A percentile compares a stretch with the other conserved stretches of the same genome.
phyloP scores from a whole-genome alignment of 305 asterid species.

The Withania somnifera region DNA sequence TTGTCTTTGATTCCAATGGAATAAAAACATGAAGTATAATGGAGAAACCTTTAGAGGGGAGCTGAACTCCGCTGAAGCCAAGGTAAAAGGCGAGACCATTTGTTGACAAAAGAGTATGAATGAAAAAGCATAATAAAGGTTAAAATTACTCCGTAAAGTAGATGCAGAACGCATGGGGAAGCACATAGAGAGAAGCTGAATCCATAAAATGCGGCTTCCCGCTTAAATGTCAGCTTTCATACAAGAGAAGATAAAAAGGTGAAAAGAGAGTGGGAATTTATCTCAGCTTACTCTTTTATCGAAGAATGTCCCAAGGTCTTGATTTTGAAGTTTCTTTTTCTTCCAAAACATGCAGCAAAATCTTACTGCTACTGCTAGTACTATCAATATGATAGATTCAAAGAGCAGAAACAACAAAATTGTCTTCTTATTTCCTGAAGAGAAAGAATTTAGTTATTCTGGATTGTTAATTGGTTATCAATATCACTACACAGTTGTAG shows the following conservation, averaged over 20 bases:
- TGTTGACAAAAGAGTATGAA: background rate
- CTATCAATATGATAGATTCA: conserved; percentile 51
- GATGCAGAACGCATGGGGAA: background rate
- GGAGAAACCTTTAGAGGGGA: background rate
- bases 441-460: background rate
- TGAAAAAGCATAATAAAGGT: background rate
- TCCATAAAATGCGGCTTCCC: background rate
- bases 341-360: conserved; percentile 71
- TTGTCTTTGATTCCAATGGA: too few relatives aligned
- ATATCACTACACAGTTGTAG: background rate
- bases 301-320: conserved; percentile 60
- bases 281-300: conserved; percentile 65
- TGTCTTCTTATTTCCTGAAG: conserved; percentile 58
- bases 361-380: conserved; percentile 43
- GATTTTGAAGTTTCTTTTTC: conserved; percentile 71
- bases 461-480: background rate
- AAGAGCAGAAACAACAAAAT: conserved; percentile 46
- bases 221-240: background rate
- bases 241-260: background rate
- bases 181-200: background rate
- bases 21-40: too few relatives aligned
- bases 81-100: background rate
- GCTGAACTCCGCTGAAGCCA: background rate
- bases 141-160: background rate
- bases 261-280: background rate